Base-by-base conservation (phyloP, 805 yeast genomes). In the Starmerella geochares region DNA sequence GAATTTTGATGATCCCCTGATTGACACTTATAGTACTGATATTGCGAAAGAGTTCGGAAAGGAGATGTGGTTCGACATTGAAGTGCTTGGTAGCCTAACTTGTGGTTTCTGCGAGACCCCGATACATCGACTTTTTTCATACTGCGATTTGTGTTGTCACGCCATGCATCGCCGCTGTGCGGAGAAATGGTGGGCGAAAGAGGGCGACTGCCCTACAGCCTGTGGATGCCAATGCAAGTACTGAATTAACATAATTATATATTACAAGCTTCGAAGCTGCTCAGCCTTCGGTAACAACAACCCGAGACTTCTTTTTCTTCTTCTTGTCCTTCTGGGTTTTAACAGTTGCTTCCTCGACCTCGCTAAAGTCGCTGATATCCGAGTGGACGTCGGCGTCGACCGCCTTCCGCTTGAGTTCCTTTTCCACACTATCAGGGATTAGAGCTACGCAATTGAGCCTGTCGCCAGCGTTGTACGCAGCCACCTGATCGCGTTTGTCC, bases 381-480 rank as follows among this genome's bases (percentile, higher is more conserved):
- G 44, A 40, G 2, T 16, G 25, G 16, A 27, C 17, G 3, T 40
- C 44, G 2, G 16, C 6, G 7, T 40, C 44, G 14, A 32, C 25
- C 14, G 56, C 44, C 37, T 63, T 67, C 14, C 55, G 48, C 41
- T 67, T 77, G 2, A 72, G 78, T 17, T 74, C 65, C 63, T 81
- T 81, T 64, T 92, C 97, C 32, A 90, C 76, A 8, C 72, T 65
- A 62, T 90, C 98, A 35, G 82, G 78, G 3, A 70, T 63, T 48
- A 83, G 74, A 13, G 81, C 75, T 20, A 87, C 80, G 68, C 96
- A 90, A 65, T 86, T 90, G 54, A 92, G 74, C 61, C 98, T 75
- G 67, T 92, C 97, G 11, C 94, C 94, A 19, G 90, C 76, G 55
- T 81, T 86, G 64, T 87, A 90, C 3, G 86, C 92, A 0, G 96